A percentile compares a stretch with the other conserved stretches of the same genome.
These are phyloP conservation scores for Pyrenophora tritici-repentis DNA, from an alignment of 2,329 filamentous ascomycete genomes.

Conservation along the genomic window DNA sequence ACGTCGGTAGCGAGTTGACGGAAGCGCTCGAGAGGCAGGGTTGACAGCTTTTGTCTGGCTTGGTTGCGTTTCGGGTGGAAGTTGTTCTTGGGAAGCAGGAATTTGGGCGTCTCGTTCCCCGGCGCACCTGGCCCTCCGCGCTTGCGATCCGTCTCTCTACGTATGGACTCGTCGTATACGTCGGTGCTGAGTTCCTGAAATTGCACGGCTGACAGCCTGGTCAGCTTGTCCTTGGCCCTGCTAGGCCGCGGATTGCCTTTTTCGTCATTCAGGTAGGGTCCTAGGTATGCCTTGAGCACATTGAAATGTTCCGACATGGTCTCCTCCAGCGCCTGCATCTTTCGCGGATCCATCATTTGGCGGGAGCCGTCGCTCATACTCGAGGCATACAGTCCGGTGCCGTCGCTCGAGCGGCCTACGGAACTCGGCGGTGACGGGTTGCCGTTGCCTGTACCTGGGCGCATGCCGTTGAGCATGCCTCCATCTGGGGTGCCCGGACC, in stretches of 20 bases:
- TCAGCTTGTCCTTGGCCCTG: constrained; percentile 90
- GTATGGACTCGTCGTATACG: constrained; percentile 91
- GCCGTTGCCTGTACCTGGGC: constrained; percentile 47
- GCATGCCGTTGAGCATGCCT: constrained; percentile 60
- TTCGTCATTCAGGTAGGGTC: constrained; percentile 72
- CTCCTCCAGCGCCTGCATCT: constrained; percentile 65
- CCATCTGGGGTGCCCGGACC: constrained; percentile 46
- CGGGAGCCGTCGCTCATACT: constrained; percentile 57
- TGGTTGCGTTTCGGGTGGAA: constrained; percentile 98
- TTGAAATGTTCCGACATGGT: constrained; percentile 80
- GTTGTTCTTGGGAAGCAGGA: constrained; percentile 79
- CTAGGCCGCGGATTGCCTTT: constrained; percentile 76
- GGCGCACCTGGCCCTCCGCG: constrained; percentile 55
- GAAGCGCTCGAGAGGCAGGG: constrained; percentile 83
- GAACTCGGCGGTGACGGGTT: constrained; percentile 87
- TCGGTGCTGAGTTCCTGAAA: constrained; percentile 98
- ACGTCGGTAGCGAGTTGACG: constrained; percentile 93
- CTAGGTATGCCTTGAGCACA: constrained; percentile 76
- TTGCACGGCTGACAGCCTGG: constrained; percentile 86
- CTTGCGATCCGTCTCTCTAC: constrained; percentile 71
- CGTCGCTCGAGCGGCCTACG: constrained; percentile 81
- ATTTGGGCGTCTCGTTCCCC: constrained; percentile 56
- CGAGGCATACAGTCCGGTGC: constrained; percentile 66
- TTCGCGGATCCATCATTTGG: constrained; percentile 60
- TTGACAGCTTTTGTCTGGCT: constrained; percentile 92